Base-by-base conservation (phyloP, 192 early-diverging fungal species). In the Linnemannia elongata region DNA sequence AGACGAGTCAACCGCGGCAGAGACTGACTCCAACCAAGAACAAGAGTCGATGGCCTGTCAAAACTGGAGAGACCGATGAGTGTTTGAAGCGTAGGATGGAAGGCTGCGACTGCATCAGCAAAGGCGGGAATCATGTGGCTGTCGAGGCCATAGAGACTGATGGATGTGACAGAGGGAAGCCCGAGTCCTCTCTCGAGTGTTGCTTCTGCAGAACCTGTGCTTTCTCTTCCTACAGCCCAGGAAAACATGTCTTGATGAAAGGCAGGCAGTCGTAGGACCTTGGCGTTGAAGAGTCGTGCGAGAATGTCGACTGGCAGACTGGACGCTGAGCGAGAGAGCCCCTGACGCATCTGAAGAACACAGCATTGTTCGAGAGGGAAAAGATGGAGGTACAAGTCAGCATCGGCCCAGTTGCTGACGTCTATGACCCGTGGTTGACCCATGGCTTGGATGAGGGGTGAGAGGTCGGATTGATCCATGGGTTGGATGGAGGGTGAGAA, bases 181-280 rank as follows among this genome's bases (percentile, higher is more conserved):
- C 49, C 74, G 45, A 45, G 8, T 74, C 7, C 20, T n/a, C 39
- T n/a, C 42, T 27, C 44, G 33, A 20, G n/a, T 22, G 41, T 27
- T 17, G 27, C 22, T 74, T 20, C 8, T 47, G 22, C 41, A 38
- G 72, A 20, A 18, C 9, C 27, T 22, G 72, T 41, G 15, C 36
- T 41, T 3, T 27, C 27, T 33, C 49, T 52, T 3, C 27, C 72
- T 17, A 30, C 1, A 49, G 72, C 38, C 41, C 41, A 45, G 18
- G 81, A 70, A 36, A 82, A 82, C 63, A 77, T 82, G 13, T 49
- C 60, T 15, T 35, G 68, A 38, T 77, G 68, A 72, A 76, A 77
- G 74, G 60, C 75, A 6, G 54, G 60, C 41, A 82, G 71, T 30
- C 81, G 74, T 1, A 82, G 27, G 54, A 27, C 60, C 1, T 49